Base-by-base conservation (phyloP, 2,329 filamentous ascomycete species). In the Sporothrix phasma region DNA sequence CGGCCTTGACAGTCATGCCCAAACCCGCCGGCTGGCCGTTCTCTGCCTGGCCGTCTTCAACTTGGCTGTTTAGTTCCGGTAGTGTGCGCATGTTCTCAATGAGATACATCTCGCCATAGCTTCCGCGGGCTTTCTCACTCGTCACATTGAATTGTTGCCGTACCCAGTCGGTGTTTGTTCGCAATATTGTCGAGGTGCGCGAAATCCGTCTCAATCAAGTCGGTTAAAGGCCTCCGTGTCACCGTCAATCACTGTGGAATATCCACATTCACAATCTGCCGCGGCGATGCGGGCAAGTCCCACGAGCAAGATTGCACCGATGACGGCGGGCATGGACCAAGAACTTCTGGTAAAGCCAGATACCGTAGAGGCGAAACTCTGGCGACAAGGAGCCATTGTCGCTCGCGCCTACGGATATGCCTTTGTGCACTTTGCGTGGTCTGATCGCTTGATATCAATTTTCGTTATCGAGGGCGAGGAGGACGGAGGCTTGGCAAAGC, bases 171-270 rank as follows among this genome's bases (percentile, higher is more conserved):
- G 80, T 76, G 68, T 84, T 78, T 4, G 76, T 70, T n/a, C 17
- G 78, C 74, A 54, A 84, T 75, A 63, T 81, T 73, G 10, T 75
- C 69, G 43, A 83, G 71, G 66, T 83, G 82, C 3, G 85, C 76
- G 71, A 92, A 92, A 74, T 92, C 86, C 22, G 87, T 87, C 71
- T 92, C 88, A 61, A 90, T 74, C 11, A 85, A 71, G 66, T 92
- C 85, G 2, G 87, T n/a, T 90, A 72, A 89, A 92, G 61, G 88
- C 71, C 46, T 78, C 74, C 54, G 74, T 70, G 6, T 70, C 65
- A 3, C 71, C 68, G 31, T 75, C 74, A 45, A 78, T 74, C 66
- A 76, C 77, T 51, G 86, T 74, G 3, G 81, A 81, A 73, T 90
- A 92, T 61, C 89, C 89, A 71, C 89, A 93, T 69, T 88, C 83